Base-by-base conservation (phyloP, 2,329 filamentous ascomycete genomes). In the Cladosporium velox region DNA sequence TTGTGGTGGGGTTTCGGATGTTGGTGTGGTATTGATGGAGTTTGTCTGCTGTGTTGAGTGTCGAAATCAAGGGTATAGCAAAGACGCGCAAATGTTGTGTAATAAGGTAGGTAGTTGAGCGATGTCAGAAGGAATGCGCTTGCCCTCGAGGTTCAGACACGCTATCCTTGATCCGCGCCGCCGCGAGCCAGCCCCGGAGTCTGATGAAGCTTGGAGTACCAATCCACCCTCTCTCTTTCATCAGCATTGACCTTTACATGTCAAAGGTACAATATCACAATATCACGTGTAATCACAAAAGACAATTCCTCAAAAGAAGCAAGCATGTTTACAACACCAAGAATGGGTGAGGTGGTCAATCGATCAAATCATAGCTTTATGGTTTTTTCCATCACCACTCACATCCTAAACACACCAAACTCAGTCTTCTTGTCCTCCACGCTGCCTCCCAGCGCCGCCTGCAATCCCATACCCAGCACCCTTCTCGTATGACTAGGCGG, bases 401-500 rank as follows among this genome's bases (percentile, higher is more conserved):
- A 79, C 77, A 79, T 79, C 69, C 77, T 77, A 64, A 79, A 79
- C 6, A 79, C 77, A 34, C 68, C 81, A 76, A 72, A 81, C 62
- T 68, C 73, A 18, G 75, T 77, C 68, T 77, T 73, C 61, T 73
- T 76, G 32, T 66, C 63, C 68, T 77, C 74, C 8, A 74, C 72
- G 65, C 70, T 75, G 1, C 77, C 77, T 10, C 74, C 73, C 67
- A 76, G 67, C 21, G 82, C 82, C 68, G 81, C 81, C 67, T 80
- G 75, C 70, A 84, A 67, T 1, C 81, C 81, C 76, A 84, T 77
- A 1, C 81, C 82, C 38, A 84, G 70, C n/a, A 83, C 81, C 38
- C 76, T 70, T 65, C 83, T 76, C 30, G 83, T 84, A 70, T 84
- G 81, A 65, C 77, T 77, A 0, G 83, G 83, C 38, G 81, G 80